Evolutionary conservation across 2,329 filamentous ascomycete species (phyloP).

Genomic region (Allantophomopsis cytisporea): DNA sequence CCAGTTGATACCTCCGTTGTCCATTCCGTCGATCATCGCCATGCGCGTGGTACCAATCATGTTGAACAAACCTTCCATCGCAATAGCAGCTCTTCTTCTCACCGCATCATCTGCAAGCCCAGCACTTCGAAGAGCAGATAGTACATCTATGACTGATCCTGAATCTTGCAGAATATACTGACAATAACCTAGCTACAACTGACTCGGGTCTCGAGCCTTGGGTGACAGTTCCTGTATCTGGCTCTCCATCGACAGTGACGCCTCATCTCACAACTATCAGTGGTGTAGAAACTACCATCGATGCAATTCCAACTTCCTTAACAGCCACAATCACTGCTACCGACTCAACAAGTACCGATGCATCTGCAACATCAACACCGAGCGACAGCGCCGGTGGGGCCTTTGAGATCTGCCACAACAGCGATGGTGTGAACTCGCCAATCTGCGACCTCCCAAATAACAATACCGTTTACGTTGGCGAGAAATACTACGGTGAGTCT

Average conservation of each 20-base stretch:
- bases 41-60: no score
- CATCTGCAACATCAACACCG: constrained; percentile 6
- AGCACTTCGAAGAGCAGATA: neutral
- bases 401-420: constrained; percentile 15
- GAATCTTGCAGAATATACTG: neutral
- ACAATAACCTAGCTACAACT: neutral
- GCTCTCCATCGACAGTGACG: constrained; percentile 12
- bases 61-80: no score
- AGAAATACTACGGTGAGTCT: constrained; percentile 15
- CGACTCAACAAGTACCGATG: constrained; percentile 4
- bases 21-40: no score
- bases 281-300: constrained; percentile 10
- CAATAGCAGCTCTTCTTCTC: no score
- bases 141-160: neutral
- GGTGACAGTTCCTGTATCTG: constrained; percentile 14
- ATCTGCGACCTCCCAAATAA: constrained; percentile 17
- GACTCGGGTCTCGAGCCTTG: constrained; percentile 9
- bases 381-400: constrained; percentile 9
- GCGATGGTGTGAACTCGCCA: constrained; percentile 11
- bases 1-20: no score
- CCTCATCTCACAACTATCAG: constrained; percentile 11
- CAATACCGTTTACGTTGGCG: constrained; percentile 12
- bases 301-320: constrained; percentile 8
- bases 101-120: neutral
- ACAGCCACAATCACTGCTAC: constrained; percentile 5